These are phyloP conservation scores for Babesia gibsoni DNA, from an alignment of 169 alveolate species.

Conservation along the genomic window DNA sequence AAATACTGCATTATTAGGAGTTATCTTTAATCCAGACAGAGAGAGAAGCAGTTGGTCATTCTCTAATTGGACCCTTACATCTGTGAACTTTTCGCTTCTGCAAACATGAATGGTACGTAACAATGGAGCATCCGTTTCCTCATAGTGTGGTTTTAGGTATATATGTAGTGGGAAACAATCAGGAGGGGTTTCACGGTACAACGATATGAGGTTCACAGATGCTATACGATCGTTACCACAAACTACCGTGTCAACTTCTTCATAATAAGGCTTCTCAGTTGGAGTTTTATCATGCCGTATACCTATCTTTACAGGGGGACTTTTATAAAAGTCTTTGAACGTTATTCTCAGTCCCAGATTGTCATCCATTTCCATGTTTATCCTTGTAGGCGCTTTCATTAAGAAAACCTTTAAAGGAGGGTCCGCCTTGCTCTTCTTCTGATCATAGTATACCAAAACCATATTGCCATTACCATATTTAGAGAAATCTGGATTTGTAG, in stretches of 20 bases:
- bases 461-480: too few species aligned
- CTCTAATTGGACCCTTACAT: not conserved
- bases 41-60: not conserved
- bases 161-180: not conserved
- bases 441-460: too few species aligned
- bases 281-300: not conserved
- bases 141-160: not conserved
- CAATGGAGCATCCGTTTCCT: not conserved
- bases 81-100: not conserved
- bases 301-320: not conserved
- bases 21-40: not conserved
- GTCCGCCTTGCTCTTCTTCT: too few species aligned
- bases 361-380: not conserved
- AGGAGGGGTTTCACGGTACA: not conserved
- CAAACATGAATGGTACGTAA: not conserved
- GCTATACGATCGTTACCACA: conserved; percentile 8
- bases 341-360: conserved; percentile 7
- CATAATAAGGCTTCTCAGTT: too few species aligned
- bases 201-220: not conserved
- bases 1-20: not conserved
- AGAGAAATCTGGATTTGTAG: too few species aligned
- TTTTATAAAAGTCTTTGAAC: not conserved
- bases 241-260: too few species aligned
- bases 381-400: not conserved
- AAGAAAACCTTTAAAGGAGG: not conserved